Evolutionary conservation across 352 stramenopile species (phyloP).

Genomic region (Phytophthora nicotianae): DNA sequence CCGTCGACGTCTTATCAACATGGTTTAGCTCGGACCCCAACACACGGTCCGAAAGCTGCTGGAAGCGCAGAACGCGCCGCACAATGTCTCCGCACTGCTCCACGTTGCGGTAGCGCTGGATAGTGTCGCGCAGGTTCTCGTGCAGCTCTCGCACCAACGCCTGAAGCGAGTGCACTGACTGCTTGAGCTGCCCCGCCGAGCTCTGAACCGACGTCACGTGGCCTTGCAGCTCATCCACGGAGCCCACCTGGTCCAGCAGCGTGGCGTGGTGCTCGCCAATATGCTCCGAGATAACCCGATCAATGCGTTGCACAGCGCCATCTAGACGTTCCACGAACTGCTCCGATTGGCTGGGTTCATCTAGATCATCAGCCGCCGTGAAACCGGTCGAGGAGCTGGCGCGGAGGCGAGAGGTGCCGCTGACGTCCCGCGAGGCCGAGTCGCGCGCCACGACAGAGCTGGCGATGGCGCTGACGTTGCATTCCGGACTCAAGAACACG

Average conservation of each 20-base stretch:
- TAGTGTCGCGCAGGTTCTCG: constrained; percentile 55
- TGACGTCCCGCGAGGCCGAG: constrained; percentile 43
- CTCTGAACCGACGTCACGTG: constrained; percentile 63
- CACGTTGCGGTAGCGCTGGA: constrained; percentile 81
- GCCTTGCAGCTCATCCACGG: constrained; percentile 72
- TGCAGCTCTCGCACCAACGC: constrained; percentile 59
- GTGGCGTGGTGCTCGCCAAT: constrained; percentile 76
- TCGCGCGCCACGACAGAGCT: constrained; percentile 78
- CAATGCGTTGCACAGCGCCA: constrained; percentile 68
- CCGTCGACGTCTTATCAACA: constrained; percentile 17
- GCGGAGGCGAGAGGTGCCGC: constrained; percentile 18
- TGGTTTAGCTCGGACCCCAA: constrained; percentile 47
- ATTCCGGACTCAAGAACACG: constrained; percentile 75
- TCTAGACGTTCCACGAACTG: constrained; percentile 77
- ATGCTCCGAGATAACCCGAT: constrained; percentile 80
- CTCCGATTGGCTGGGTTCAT: constrained; percentile 63
- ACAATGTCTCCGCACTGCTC: constrained; percentile 79
- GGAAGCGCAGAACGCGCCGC: constrained; percentile 73
- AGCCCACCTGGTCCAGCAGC: constrained; percentile 75
- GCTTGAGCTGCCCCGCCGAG: constrained; percentile 71
- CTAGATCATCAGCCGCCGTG: constrained; percentile 13
- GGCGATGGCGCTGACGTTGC: constrained; percentile 79
- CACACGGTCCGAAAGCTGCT: constrained; percentile 69
- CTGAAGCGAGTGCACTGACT: constrained; percentile 67
- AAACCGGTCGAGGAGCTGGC: constrained; percentile 25